Evolutionary conservation across 2,329 filamentous ascomycete species (phyloP).

Genomic region (Sarocladium brachiariae): DNA sequence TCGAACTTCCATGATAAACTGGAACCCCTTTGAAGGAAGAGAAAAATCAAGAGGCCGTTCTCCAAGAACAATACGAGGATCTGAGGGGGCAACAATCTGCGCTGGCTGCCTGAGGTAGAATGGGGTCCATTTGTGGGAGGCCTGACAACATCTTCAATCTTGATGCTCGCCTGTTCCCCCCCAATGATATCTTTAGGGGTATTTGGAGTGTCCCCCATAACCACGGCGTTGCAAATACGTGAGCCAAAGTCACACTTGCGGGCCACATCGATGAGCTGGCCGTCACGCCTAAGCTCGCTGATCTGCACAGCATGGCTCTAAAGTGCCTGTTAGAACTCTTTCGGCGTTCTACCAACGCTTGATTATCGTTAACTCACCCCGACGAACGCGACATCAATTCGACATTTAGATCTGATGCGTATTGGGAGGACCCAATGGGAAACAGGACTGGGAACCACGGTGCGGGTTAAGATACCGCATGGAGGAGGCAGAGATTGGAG

Average conservation of each 20-base stretch:
- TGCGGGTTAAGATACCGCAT: conserved; percentile 71
- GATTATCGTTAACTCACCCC: conserved; percentile 48
- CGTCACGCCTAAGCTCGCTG: conserved; percentile 62
- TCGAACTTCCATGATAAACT: conserved; percentile 50
- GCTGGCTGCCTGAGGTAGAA: neutral
- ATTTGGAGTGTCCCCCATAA: conserved; percentile 51
- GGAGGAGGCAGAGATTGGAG: conserved; percentile 14
- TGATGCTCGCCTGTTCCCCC: conserved; percentile 21
- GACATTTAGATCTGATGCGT: conserved; percentile 59
- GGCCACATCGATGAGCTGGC: conserved; percentile 68
- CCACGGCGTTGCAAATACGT: conserved; percentile 70
- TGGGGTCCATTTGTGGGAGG: neutral
- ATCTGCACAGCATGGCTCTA: conserved; percentile 76
- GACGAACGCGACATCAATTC: conserved; percentile 82
- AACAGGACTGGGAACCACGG: conserved; percentile 68
- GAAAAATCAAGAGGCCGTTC: conserved; percentile 65
- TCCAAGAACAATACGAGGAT: conserved; percentile 71
- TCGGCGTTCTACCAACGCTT: neutral
- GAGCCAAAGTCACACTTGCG: conserved; percentile 72
- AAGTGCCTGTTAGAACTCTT: neutral
- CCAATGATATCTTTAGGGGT: conserved; percentile 25
- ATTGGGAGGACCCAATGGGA: conserved; percentile 73
- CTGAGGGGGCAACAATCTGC: conserved; percentile 59
- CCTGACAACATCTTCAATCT: conserved; percentile 27
- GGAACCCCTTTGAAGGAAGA: conserved; percentile 53